Evolutionary conservation across 2,329 filamentous ascomycete genomes (phyloP).

Genomic region (Chaetomium sp.): DNA sequence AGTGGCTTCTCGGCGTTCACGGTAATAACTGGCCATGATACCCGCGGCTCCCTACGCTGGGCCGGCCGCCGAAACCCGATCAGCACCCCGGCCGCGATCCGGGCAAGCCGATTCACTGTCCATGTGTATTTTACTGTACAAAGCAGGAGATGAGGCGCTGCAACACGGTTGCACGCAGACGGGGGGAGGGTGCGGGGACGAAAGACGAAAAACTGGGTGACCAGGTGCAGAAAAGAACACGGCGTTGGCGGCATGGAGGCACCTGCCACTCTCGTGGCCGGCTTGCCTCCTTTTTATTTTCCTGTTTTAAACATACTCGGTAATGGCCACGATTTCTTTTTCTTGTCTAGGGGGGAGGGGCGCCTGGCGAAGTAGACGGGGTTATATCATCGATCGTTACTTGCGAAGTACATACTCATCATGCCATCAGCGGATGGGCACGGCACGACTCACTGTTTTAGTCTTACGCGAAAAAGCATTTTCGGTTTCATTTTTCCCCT

Average conservation of each 20-base stretch:
- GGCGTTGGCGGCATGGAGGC: slow-evolving; percentile 14
- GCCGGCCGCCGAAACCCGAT: not conserved
- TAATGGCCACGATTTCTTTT: not conserved
- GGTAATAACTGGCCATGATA: not conserved
- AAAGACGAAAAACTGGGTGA: not conserved
- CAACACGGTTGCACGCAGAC: not conserved
- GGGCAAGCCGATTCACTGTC: not conserved
- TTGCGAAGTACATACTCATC: not conserved
- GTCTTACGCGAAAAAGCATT: not conserved
- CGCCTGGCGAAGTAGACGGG: slow-evolving; percentile 9
- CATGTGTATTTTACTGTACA: slow-evolving; percentile 22
- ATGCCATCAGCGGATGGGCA: not conserved
- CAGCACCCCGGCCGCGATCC: not conserved
- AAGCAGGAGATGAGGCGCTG: not conserved
- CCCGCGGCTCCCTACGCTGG: not conserved
- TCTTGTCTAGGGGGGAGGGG: not conserved
- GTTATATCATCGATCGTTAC: slow-evolving; percentile 8
- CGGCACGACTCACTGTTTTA: not conserved
- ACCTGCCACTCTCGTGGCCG: not conserved
- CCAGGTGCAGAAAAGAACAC: slow-evolving; percentile 7
- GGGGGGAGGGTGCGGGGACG: not conserved
- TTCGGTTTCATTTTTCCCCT: slow-evolving; percentile 21
- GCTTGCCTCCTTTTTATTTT: not conserved
- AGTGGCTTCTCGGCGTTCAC: not conserved
- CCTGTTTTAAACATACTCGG: not conserved